phyloP scores from a whole-genome alignment of 805 yeast species.

The Saccharomycopsis schoenii region DNA sequence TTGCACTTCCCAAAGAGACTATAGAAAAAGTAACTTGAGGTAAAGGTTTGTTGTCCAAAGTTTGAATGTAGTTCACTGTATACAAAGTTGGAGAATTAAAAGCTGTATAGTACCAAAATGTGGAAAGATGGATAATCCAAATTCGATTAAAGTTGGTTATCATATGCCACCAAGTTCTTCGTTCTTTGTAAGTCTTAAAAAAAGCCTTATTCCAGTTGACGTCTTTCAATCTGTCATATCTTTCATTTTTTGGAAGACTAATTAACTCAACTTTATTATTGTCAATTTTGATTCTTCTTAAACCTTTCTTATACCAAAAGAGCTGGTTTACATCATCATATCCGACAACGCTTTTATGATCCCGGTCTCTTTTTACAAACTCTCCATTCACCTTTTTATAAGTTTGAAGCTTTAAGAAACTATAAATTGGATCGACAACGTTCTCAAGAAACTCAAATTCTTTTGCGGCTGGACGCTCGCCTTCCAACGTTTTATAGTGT shows the following conservation, averaged over 20 bases:
- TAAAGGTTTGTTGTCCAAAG: slow-evolving; percentile 71
- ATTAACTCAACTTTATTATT: slow-evolving; percentile 57
- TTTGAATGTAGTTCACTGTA: slow-evolving; percentile 78
- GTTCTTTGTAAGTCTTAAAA: slow-evolving; percentile 91
- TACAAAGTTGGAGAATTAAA: slow-evolving; percentile 87
- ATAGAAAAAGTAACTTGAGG: slow-evolving; percentile 89
- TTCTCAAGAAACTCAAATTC: slow-evolving; percentile 58
- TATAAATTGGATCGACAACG: slow-evolving; percentile 83
- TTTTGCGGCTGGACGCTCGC: slow-evolving; percentile 29
- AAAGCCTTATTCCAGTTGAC: slow-evolving; percentile 86
- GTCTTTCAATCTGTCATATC: slow-evolving; percentile 82
- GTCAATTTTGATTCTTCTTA: slow-evolving; percentile 67
- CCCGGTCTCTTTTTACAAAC: slow-evolving; percentile 75
- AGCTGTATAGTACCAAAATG: slow-evolving; percentile 92
- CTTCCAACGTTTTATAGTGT: slow-evolving; percentile 20
- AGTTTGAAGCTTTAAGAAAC: slow-evolving; percentile 70
- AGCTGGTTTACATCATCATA: slow-evolving; percentile 98
- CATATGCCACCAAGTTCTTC: slow-evolving; percentile 95
- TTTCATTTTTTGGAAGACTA: slow-evolving; percentile 80
- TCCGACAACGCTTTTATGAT: slow-evolving; percentile 74
- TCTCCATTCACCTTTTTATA: slow-evolving; percentile 76
- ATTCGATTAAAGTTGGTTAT: slow-evolving; percentile 94
- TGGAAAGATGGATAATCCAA: slow-evolving; percentile 85
- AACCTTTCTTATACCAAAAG: slow-evolving; percentile 99
- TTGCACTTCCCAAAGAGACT: slow-evolving; percentile 82